phyloP scores from a whole-genome alignment of 1,284 basidiomycete genomes.

The Schizophyllum commune region DNA sequence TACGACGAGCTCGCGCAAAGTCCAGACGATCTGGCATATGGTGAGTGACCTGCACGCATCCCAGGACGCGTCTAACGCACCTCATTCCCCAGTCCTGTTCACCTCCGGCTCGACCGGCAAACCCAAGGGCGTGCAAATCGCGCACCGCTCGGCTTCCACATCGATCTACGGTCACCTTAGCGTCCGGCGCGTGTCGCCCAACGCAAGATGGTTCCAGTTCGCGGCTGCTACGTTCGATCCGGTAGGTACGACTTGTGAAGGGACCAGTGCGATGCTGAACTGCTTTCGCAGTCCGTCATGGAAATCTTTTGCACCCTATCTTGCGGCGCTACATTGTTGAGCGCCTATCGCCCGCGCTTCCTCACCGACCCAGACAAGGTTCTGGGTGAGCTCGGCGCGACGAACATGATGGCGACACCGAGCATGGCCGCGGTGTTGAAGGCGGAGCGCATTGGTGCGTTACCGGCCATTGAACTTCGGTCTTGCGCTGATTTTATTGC shows the following conservation, averaged over 20 bases:
- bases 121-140: constrained; percentile 91
- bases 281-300: constrained; percentile 5
- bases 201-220: constrained; percentile 9
- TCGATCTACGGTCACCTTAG: constrained; percentile 4
- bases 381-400: constrained; percentile 3
- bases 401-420: constrained; percentile 10
- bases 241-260: not conserved
- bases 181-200: constrained; percentile 2
- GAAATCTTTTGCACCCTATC: constrained; percentile 6
- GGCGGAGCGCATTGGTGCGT: not conserved
- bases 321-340: constrained; percentile 5
- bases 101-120: constrained; percentile 89
- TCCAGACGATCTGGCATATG: constrained; percentile 6
- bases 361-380: constrained; percentile 8
- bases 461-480: no score
- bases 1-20: constrained; percentile 1
- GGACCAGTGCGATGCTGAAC: not conserved
- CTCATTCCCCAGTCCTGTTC: constrained; percentile 66
- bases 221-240: constrained; percentile 9
- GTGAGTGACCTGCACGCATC: not conserved
- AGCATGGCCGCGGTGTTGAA: constrained; percentile 7
- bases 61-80: not conserved
- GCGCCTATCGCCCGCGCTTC: constrained; percentile 4
- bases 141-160: constrained; percentile 36
- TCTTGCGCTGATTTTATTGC: no score